These are phyloP conservation scores for Huntiella decipiens DNA, from an alignment of 2,329 filamentous ascomycete species.

Conservation along the genomic window DNA sequence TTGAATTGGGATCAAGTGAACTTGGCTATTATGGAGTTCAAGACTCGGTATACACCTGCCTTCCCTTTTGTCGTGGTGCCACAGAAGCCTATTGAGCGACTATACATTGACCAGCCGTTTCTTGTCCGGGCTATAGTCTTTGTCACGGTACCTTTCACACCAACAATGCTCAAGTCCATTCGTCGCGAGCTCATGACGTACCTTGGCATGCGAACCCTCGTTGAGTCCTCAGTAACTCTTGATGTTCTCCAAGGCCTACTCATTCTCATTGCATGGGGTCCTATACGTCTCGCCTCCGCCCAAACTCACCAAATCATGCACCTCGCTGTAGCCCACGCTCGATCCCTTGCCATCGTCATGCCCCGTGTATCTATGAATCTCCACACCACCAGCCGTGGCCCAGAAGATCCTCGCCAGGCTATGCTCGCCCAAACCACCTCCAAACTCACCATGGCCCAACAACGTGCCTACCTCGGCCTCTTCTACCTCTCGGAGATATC, in stretches of 20 bases:
- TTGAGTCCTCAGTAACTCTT: constrained; percentile 22
- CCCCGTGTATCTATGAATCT: constrained; percentile 14
- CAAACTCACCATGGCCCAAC: constrained; percentile 18
- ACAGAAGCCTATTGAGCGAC: constrained; percentile 15
- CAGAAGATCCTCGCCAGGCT: constrained; percentile 10
- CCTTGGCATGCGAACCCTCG: constrained; percentile 23
- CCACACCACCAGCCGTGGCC: constrained; percentile 8
- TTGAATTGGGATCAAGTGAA: constrained; percentile 23
- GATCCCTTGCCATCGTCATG: constrained; percentile 20
- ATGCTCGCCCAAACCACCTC: constrained; percentile 8
- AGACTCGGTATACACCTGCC: constrained; percentile 17
- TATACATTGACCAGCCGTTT: constrained; percentile 20
- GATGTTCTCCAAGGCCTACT: constrained; percentile 29
- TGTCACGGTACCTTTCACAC: constrained; percentile 17
- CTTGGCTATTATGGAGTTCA: constrained; percentile 19
- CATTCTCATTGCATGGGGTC: constrained; percentile 27
- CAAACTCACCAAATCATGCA: constrained; percentile 17
- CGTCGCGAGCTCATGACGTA: constrained; percentile 24
- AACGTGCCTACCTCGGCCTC: constrained; percentile 21
- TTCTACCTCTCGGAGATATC: constrained; percentile 21
- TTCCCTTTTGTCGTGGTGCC: constrained; percentile 23
- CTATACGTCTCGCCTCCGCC: constrained; percentile 5
- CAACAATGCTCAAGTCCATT: constrained; percentile 20
- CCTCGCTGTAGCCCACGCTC: constrained; percentile 23
- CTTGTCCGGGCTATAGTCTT: constrained; percentile 23